Percentiles rank a stretch among this genome's conserved stretches.
phyloP scores from a whole-genome alignment of 2,329 filamentous ascomycete species.

The Aphanoascus verrucosus region DNA sequence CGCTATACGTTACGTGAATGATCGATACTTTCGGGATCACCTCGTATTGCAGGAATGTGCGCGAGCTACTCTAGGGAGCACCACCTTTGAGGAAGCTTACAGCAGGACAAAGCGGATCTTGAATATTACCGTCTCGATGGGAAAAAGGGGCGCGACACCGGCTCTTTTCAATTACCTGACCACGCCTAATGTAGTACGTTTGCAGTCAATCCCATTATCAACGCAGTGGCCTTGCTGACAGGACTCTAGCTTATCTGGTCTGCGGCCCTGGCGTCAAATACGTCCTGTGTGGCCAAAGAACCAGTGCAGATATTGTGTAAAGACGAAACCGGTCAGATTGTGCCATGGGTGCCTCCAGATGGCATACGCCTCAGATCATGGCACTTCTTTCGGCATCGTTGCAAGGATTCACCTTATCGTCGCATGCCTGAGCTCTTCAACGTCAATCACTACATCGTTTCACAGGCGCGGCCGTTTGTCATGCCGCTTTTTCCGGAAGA shows the following conservation, averaged over 20 bases:
- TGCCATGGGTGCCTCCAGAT: conserved; percentile 37
- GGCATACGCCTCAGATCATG: conserved; percentile 58
- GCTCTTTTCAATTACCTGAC: conserved; percentile 86
- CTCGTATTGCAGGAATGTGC: conserved; percentile 74
- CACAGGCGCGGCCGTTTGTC: conserved; percentile 80
- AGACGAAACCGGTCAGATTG: conserved; percentile 58
- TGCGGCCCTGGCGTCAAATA: conserved; percentile 34
- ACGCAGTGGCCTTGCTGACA: neutral
- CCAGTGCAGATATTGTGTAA: conserved; percentile 65
- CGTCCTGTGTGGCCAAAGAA: conserved; percentile 51
- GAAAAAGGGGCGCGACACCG: conserved; percentile 62
- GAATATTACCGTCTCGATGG: conserved; percentile 81
- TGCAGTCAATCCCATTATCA: neutral
- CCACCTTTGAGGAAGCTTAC: conserved; percentile 91
- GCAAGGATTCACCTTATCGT: conserved; percentile 56
- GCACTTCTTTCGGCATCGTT: conserved; percentile 54
- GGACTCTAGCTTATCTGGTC: conserved; percentile 48
- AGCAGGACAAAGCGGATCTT: conserved; percentile 72
- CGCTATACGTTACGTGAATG: conserved; percentile 55
- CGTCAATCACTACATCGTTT: conserved; percentile 90
- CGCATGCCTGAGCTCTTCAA: conserved; percentile 77
- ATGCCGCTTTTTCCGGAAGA: conserved; percentile 75
- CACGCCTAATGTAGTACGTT: conserved; percentile 76
- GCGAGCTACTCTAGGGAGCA: conserved; percentile 69
- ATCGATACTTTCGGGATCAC: conserved; percentile 77